Evolutionary conservation across 2,329 filamentous ascomycete species (phyloP).

Genomic region (Lachnellula cervina): DNA sequence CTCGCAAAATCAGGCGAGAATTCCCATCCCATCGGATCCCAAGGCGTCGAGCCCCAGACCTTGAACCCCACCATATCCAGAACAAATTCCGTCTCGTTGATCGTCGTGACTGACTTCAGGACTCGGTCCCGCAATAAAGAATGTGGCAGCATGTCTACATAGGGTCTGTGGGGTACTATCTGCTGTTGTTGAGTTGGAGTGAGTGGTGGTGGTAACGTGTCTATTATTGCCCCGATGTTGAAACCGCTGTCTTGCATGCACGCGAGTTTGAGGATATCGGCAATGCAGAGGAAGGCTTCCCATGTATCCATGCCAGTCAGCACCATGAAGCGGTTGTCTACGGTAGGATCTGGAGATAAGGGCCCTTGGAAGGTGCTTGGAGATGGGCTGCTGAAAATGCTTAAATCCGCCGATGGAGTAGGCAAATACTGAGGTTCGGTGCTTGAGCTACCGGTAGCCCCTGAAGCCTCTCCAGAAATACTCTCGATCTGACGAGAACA

Average conservation of each 20-base stretch:
- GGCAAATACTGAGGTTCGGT: conserved; percentile 4
- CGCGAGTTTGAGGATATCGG: conserved; percentile 10
- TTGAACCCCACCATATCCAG: conserved; percentile 21
- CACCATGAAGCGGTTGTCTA: conserved; percentile 16
- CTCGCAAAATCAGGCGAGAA: conserved; percentile 23
- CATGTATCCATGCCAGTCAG: conserved; percentile 11
- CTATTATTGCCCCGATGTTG: conserved; percentile 12
- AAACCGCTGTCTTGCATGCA: conserved; percentile 15
- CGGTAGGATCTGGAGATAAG: conserved; percentile 4
- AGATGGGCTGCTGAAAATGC: not conserved
- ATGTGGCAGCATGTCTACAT: conserved; percentile 21
- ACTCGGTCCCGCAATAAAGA: conserved; percentile 16
- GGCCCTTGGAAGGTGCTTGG: not conserved
- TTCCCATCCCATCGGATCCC: conserved; percentile 30
- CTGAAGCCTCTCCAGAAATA: not conserved
- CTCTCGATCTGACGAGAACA: conserved; percentile 1
- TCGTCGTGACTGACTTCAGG: conserved; percentile 12
- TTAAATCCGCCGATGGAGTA: conserved; percentile 1
- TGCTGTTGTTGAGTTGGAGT: conserved; percentile 18
- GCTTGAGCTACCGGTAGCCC: not conserved
- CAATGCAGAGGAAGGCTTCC: conserved; percentile 15
- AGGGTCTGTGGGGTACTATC: conserved; percentile 14
- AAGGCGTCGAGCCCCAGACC: conserved; percentile 29
- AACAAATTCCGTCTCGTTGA: conserved; percentile 19
- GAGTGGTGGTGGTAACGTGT: conserved; percentile 13